Conservation (phyloP, 768 basidiomycete species). For the Serpula lacrymans region DNA sequence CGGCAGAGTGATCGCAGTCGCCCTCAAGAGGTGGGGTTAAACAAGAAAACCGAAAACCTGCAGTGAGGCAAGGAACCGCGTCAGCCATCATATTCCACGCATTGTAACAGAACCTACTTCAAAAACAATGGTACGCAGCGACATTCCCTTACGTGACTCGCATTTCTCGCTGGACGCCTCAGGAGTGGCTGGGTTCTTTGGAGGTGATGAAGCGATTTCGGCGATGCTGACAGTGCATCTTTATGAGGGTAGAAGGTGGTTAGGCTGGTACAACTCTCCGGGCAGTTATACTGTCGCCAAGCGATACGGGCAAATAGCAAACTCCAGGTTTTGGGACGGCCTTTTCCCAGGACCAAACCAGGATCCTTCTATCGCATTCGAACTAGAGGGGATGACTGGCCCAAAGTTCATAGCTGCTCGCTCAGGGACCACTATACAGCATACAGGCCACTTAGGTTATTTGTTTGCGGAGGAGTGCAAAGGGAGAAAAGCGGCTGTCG, state of each 20-base stretch:
- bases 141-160: neutral
- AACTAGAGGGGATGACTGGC: conserved; percentile 23
- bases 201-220: conserved; percentile 32
- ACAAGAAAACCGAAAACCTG: no score
- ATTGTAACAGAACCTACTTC: no score
- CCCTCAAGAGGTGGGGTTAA: no score
- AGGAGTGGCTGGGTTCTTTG: conserved; percentile 32
- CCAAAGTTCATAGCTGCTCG: conserved; percentile 16
- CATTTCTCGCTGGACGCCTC: conserved; percentile 21
- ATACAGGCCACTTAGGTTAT: conserved; percentile 12
- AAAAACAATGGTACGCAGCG: no score
- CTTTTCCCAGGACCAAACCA: conserved; percentile 30
- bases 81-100: neutral
- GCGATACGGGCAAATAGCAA: conserved; percentile 26
- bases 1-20: no score
- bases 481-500: neutral
- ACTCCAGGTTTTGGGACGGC: conserved; percentile 24
- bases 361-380: conserved; percentile 22
- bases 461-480: conserved; percentile 11
- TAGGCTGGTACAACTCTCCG: conserved; percentile 37
- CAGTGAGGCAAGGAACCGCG: neutral
- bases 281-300: conserved; percentile 29
- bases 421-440: conserved; percentile 13
- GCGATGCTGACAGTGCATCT: conserved; percentile 33
- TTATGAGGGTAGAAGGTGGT: conserved; percentile 27